Base-by-base conservation (phyloP, 2,329 filamentous ascomycete genomes). In the Ophiostoma tasmaniense region DNA sequence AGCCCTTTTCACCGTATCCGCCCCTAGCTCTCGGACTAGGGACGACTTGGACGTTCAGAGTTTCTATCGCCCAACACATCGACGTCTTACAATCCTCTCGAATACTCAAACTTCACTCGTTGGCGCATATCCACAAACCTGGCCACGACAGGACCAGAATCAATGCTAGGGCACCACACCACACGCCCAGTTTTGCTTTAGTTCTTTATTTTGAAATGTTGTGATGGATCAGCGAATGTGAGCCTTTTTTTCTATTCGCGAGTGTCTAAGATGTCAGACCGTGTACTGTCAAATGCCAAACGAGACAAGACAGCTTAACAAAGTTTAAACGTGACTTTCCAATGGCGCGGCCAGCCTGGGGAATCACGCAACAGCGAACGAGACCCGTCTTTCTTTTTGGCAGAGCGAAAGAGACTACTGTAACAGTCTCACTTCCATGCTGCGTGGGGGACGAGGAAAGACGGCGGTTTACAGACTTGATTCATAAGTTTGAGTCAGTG, bases 101-200 rank as follows among this genome's bases (percentile, higher is more conserved):
- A 13, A 61, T 28, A 4, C 55, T 33, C 55, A 17, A 61, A 33
- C 14, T 3, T 61, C 28, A 62, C 30, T 62, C 30, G 59, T 62
- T 30, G 17, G 59, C 30, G 59, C 59, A 33, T 62, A 8, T 62
- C 59, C 59, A 62, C 59, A 62, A 37, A 17, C 30, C 7, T 37
- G 30, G 33, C n/a, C 61, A 64, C 61, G 61, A 64, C 61, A 64
- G 61, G 30, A 39, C 30, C 20, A 64, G 20, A 22, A 20, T 35
- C 33, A 37, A 64, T 37, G 61, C 33, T 64, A 2, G 33, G 37
- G 8, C 61, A 64, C 61, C 61, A 64, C 61, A 64, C 61, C 61
- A 64, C 33, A 64, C 11, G 30, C 61, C 61, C 30, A n/a, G 33
- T 39, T 64, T 64, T 20, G 33, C 8, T 2, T 11, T 61, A 25